Evolutionary conservation across 2,329 filamentous ascomycete species (phyloP).

Genomic region (Trichoderma gracile): DNA sequence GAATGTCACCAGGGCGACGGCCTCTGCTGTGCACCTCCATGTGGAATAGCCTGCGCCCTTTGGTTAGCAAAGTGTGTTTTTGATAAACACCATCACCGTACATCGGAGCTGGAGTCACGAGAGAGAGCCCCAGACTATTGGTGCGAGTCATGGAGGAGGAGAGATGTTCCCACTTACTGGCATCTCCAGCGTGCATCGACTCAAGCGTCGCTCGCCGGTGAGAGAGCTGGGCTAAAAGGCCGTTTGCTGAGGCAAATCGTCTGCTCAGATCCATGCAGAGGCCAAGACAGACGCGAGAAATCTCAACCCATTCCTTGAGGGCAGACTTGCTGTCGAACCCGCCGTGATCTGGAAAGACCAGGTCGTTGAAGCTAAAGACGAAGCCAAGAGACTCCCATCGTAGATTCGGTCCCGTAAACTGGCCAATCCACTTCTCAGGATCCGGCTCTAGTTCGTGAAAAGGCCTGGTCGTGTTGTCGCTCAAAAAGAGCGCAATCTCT

Average conservation of each 20-base stretch:
- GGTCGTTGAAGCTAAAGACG: conserved; percentile 32
- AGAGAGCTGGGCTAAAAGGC: conserved; percentile 42
- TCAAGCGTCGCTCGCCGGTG: conserved; percentile 40
- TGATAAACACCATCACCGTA: not conserved
- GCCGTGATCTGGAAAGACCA: not conserved
- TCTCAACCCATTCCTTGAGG: conserved; percentile 13
- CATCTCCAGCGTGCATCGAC: conserved; percentile 44
- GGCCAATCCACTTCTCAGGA: conserved; percentile 42
- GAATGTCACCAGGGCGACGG: conserved; percentile 41
- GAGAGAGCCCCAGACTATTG: not conserved
- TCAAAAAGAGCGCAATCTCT: conserved; percentile 40
- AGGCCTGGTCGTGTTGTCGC: conserved; percentile 41
- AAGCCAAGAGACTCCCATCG: conserved; percentile 49
- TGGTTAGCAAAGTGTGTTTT: not conserved
- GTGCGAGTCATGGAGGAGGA: too few relatives aligned
- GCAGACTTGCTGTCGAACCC: not conserved
- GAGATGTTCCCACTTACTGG: conserved; percentile 36
- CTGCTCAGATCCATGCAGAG: conserved; percentile 28
- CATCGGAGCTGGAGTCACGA: not conserved
- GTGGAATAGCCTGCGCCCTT: conserved; percentile 37
- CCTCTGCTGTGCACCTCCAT: conserved; percentile 43
- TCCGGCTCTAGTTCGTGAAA: conserved; percentile 40
- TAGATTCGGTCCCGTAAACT: conserved; percentile 42
- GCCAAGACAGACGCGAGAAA: conserved; percentile 25
- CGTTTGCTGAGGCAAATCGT: conserved; percentile 37